Evolutionary conservation across 1,284 basidiomycete species (phyloP), one percentile per base, ranked within the genome.

Genomic region (Apiotrichum laibachii): DNA sequence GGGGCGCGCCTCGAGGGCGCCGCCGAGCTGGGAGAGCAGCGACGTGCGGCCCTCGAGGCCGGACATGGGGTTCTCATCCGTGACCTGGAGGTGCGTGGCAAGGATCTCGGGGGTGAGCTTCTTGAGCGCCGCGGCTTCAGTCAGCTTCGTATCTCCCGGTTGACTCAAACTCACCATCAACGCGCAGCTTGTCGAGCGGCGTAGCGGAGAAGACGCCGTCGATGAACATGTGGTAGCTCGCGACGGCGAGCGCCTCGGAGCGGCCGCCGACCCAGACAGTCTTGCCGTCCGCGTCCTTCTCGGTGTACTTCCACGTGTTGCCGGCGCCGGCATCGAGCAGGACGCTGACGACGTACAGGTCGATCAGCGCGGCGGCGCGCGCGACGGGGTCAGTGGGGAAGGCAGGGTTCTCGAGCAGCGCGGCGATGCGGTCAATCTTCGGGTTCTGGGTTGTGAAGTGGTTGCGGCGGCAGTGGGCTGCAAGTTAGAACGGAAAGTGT

Each of bases 291-390:
- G 15, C 53, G n/a, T 53, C 69, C 12, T 80, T 77, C 66, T 95
- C 92, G 13, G 79, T 82, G 75, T 89, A 97, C 16, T 77, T 78
- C 94, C 94, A 97, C 18, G 78, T 75, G 62, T 86, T 87, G 0
- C 94, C 94, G 0, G 93, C 94, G 0, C 93, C 94, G 0, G 94
- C 94, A 67, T 97, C 94, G 50, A 97, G 85, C 13, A 97, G 82
- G 7, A 97, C 94, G 7, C 90, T 92, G 19, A 95, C 90, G 60
- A 97, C 82, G 80, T 94, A 95, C 35, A 97, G 84, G 78, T 98
- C 94, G 67, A 97, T 82, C 21, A 92, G 81, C 1, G 90, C 82
- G 54, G 85, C 85, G 53, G 85, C 84, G 46, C 84, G 83, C 70
- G 92, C 89, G 53, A 84, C 58, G 5, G 68, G 84, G 5, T 75